Percentiles rank a stretch among this genome's conserved stretches.
phyloP scores from a whole-genome alignment of 805 yeast species.

The Yamadazyma laniorum region DNA sequence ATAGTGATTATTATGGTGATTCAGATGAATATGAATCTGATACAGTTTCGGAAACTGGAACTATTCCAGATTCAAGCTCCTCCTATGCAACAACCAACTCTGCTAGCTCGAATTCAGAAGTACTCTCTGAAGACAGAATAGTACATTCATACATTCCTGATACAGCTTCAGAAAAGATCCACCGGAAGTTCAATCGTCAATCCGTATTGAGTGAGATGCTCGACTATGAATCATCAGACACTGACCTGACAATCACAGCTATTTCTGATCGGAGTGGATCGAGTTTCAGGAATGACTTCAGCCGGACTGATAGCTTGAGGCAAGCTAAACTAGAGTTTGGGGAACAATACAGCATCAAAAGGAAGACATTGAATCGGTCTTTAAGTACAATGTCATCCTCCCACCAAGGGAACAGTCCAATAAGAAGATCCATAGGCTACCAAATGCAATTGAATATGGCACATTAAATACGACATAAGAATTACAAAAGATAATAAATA shows the following conservation, averaged over 20 bases:
- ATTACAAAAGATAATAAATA: background rate
- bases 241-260: background rate
- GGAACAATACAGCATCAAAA: constrained; percentile 13
- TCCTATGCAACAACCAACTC: background rate
- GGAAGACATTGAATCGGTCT: constrained; percentile 6
- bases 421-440: constrained; percentile 12
- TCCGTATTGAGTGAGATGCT: constrained; percentile 46
- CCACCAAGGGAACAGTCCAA: constrained; percentile 7
- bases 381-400: constrained; percentile 14
- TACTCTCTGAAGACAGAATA: background rate
- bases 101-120: constrained; percentile 1
- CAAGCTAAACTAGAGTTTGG: constrained; percentile 7
- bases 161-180: constrained; percentile 22
- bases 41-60: constrained; percentile 12
- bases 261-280: background rate
- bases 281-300: background rate
- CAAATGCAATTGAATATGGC: constrained; percentile 11
- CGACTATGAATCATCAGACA: constrained; percentile 35
- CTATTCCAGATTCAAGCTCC: background rate
- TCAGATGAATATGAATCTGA: constrained; percentile 1
- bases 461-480: no score
- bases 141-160: constrained; percentile 10
- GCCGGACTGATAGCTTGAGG: background rate
- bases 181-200: constrained; percentile 30
- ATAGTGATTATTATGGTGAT: background rate